Percentiles rank a stretch among this genome's conserved stretches.
Evolutionary conservation across 768 basidiomycete genomes (phyloP).

Genomic region (Tricholomella constricta): DNA sequence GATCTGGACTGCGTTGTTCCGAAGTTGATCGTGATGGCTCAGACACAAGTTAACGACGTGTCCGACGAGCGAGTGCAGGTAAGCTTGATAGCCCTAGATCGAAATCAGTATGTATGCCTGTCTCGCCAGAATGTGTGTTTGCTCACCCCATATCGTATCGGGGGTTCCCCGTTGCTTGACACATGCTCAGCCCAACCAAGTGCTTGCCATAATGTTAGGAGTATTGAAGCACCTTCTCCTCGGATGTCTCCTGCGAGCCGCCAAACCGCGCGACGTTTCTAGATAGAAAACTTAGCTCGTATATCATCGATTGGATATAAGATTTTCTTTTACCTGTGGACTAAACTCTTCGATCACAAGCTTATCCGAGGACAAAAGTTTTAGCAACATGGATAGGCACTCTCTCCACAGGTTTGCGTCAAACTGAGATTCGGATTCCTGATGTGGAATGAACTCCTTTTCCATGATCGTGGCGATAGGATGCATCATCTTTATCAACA

Average conservation of each 20-base stretch:
- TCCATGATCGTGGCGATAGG: conserved; percentile 77
- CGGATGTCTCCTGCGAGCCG: conserved; percentile 94
- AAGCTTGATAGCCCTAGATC: conserved; percentile 78
- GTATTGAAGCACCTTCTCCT: conserved; percentile 83
- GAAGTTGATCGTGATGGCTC: conserved; percentile 91
- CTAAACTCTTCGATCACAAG: conserved; percentile 94
- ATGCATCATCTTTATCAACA: conserved; percentile 86
- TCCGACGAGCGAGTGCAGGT: conserved; percentile 82
- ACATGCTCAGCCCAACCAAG: conserved; percentile 75
- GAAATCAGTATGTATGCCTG: conserved; percentile 13
- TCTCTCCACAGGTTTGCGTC: conserved; percentile 80
- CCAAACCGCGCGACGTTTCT: conserved; percentile 97
- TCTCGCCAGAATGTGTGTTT: neutral
- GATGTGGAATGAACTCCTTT: conserved; percentile 76
- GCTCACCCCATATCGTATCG: conserved; percentile 72
- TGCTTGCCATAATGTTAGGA: conserved; percentile 83
- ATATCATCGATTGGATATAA: conserved; percentile 1
- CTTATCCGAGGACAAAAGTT: conserved; percentile 85
- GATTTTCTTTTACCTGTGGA: conserved; percentile 64
- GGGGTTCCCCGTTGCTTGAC: conserved; percentile 49
- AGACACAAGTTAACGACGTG: conserved; percentile 90
- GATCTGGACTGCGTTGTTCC: conserved; percentile 89
- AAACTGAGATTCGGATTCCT: conserved; percentile 65
- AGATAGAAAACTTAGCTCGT: conserved; percentile 10
- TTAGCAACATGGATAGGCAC: conserved; percentile 79